A percentile compares a stretch with the other conserved stretches of the same genome.
These are phyloP conservation scores for Xylariaceae sp. DNA, from an alignment of 2,329 filamentous ascomycete genomes.

Conservation along the genomic window DNA sequence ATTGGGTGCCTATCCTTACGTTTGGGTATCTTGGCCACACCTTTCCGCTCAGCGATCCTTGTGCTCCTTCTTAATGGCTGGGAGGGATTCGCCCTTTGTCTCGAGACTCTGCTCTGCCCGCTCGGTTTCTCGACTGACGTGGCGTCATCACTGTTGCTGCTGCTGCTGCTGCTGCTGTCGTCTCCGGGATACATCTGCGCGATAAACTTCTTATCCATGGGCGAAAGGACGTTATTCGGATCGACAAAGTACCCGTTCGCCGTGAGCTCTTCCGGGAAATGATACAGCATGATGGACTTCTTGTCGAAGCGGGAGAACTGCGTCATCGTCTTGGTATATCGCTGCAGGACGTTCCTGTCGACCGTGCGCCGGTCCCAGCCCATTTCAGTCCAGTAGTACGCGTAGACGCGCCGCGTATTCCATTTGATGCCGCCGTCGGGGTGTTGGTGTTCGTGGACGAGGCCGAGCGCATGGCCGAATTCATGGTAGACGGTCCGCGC, in stretches of 20 bases:
- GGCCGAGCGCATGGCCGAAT: conserved; percentile 11
- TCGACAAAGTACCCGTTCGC: not conserved
- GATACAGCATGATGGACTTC: conserved; percentile 9
- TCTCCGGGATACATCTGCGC: not conserved
- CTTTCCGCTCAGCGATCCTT: not conserved
- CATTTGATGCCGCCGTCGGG: conserved; percentile 1
- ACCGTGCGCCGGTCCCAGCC: not conserved
- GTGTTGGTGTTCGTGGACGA: conserved; percentile 10
- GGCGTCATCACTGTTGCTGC: not conserved
- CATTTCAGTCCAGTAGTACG: not conserved
- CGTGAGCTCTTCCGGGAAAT: conserved; percentile 6
- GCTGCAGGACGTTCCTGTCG: conserved; percentile 1
- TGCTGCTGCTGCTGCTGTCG: not conserved
- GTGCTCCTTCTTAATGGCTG: not conserved
- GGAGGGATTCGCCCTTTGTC: not conserved
- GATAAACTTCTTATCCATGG: conserved; percentile 7
- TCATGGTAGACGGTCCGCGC: conserved; percentile 5
- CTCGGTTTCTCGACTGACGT: not conserved
- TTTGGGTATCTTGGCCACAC: not conserved
- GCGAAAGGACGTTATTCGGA: conserved; percentile 3
- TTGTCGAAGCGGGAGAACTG: conserved; percentile 4
- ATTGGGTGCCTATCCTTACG: not conserved
- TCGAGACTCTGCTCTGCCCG: not conserved
- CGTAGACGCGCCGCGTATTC: conserved; percentile 1
- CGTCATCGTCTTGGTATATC: not conserved